Base-by-base conservation (phyloP, 345 rosid genomes). In the Eucalyptus guilfoylei region DNA sequence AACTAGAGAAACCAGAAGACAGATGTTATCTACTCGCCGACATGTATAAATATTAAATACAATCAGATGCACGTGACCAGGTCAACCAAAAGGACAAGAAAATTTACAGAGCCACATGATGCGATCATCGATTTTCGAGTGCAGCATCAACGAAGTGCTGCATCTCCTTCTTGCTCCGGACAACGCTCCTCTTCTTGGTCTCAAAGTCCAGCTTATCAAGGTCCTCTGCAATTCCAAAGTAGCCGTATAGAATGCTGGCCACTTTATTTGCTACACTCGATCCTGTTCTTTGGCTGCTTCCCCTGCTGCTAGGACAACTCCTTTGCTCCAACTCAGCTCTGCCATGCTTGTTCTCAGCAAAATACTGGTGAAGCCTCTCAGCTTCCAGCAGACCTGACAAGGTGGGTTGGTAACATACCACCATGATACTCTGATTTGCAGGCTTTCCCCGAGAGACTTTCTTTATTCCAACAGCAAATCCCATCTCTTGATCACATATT, bases 131-230 rank as follows among this genome's bases (percentile, higher is more conserved):
- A 37, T 37, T 37, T 76, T 76, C 47, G 28, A 76, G 47, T 21
- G 83, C 83, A 37, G 88, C 89, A n/a, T 87, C 48, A 58, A 91
- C 91, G 64, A 90, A 87, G 23, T 89, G 93, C 45, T 90, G 89
- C 52, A 93, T 93, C 87, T 92, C 93, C 90, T 89, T 93, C 93
- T 91, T 92, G 91, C 95, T 94, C 92, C 90, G 91, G 48, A 95
- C 91, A 30, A 91, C 76, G 32, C 91, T 90, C 50, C 91, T 88
- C 54, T 88, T 92, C 90, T 93, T 93, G 60, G 88, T 92, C 89
- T 88, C 90, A 40, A 88, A 87, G 86, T 91, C 94, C 16, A 95
- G 94, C 64, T 92, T 92, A 89, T 93, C 94, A 55, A 94, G 58
- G 91, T 95, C 96, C 54, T 87, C 87, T 32, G 95, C 92, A 32